Evolutionary conservation across 345 rosid species (phyloP).

Genomic region (Syzygium aromaticum): DNA sequence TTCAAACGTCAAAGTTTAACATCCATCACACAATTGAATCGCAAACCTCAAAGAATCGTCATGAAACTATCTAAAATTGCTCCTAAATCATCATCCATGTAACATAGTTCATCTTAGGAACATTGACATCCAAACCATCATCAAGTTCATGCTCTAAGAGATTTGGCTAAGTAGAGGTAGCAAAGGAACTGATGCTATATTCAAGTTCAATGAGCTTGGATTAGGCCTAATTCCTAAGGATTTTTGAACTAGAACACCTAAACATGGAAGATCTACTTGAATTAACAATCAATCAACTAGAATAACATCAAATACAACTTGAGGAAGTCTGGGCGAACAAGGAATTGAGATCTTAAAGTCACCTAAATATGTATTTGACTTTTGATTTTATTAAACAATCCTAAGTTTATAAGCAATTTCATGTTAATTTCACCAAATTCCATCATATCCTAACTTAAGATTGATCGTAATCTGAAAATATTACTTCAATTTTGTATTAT

Average conservation of each 20-base stretch:
- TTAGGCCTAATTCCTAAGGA: no score
- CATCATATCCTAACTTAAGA: background rate
- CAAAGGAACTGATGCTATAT: no score
- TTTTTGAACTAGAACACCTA: no score
- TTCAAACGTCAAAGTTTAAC: background rate
- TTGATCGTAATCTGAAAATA: background rate
- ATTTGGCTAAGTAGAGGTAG: background rate
- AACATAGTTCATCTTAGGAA: background rate
- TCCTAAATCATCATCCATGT: background rate
- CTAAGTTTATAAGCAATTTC: background rate
- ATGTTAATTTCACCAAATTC: background rate
- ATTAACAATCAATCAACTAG: no score
- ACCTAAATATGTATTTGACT: background rate
- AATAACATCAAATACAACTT: no score
- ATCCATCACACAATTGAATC: no score
- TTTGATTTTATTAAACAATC: background rate
- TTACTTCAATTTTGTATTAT: background rate
- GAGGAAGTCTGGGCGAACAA: no score
- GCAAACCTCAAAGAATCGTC: no score
- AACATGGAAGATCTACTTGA: no score
- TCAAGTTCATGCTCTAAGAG: background rate
- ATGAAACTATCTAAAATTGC: background rate
- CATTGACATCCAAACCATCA: background rate
- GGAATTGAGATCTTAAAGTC: background rate
- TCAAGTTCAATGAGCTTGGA: no score